Conservation (phyloP, 768 basidiomycete genomes). For the Suillus spraguei region DNA sequence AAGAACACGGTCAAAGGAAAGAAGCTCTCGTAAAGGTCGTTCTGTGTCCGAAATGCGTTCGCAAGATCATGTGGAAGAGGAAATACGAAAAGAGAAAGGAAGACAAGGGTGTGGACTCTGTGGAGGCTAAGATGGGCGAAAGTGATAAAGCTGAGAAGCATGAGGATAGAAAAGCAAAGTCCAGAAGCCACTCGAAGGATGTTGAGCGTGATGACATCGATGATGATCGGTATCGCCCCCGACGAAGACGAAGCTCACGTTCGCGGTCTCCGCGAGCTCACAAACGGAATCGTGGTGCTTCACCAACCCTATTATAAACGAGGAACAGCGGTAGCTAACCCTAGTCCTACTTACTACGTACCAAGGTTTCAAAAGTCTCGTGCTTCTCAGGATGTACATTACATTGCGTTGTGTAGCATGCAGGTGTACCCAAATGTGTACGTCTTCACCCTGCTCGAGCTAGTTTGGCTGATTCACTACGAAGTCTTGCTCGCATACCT, state of each 20-base stretch:
- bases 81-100: constrained; percentile 56
- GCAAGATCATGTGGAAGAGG: constrained; percentile 88
- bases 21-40: constrained; percentile 91
- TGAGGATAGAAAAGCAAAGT: background rate
- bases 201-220: background rate
- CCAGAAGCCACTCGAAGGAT: constrained; percentile 6
- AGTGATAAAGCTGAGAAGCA: background rate
- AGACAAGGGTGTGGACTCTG: background rate
- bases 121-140: constrained; percentile 11
- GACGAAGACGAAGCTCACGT: constrained; percentile 23
- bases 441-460: background rate
- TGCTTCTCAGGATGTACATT: constrained; percentile 6
- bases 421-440: constrained; percentile 6
- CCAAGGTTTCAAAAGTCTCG: background rate
- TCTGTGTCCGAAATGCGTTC: constrained; percentile 74
- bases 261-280: constrained; percentile 32
- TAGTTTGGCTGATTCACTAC: constrained; percentile 11
- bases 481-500: constrained; percentile 32
- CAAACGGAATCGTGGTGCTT: background rate
- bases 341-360: background rate
- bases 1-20: constrained; percentile 74
- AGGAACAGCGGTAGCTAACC: background rate
- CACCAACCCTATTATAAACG: background rate
- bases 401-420: constrained; percentile 3
- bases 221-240: background rate